phyloP scores from a whole-genome alignment of 495 filamentous ascomycete species.

The Clohesyomyces aquaticus region DNA sequence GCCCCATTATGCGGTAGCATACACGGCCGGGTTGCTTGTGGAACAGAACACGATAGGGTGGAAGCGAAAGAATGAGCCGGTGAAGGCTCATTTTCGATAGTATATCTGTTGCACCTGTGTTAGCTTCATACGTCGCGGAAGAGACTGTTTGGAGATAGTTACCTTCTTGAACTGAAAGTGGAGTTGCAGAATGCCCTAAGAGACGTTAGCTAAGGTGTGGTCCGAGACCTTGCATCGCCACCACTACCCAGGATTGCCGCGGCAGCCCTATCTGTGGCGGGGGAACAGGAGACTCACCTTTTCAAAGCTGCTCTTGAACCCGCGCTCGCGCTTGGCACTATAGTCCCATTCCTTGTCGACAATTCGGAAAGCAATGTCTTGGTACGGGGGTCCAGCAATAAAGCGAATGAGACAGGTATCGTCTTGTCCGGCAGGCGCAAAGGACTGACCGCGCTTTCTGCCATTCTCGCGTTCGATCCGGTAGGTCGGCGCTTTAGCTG shows the following conservation, averaged over 20 bases:
- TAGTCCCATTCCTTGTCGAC: constrained; percentile 99
- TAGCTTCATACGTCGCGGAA: neutral
- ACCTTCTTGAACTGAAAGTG: constrained; percentile 98
- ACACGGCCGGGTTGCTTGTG: neutral
- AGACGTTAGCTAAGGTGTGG: constrained; percentile 45
- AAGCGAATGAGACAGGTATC: constrained; percentile 97
- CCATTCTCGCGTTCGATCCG: constrained; percentile 92
- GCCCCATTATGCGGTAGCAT: neutral
- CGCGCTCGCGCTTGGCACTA: constrained; percentile 90
- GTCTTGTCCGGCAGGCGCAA: constrained; percentile 93
- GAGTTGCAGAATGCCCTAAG: constrained; percentile 88
- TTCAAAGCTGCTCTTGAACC: constrained; percentile 96
- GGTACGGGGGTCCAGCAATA: constrained; percentile 92
- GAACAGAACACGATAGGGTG: neutral
- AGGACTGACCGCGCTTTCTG: constrained; percentile 84
- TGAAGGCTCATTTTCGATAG: constrained; percentile 39
- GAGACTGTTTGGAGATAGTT: constrained; percentile 25
- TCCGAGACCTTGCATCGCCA: constrained; percentile 33
- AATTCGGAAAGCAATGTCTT: constrained; percentile 96
- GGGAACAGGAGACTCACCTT: constrained; percentile 66
- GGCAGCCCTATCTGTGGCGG: neutral
- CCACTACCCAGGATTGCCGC: constrained; percentile 9
- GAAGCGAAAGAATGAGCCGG: neutral
- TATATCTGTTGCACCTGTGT: constrained; percentile 38
- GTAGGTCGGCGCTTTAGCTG: constrained; percentile 90